These are phyloP conservation scores for Penicillium longicatenatum DNA, from an alignment of 495 filamentous ascomycete species.

Conservation along the genomic window DNA sequence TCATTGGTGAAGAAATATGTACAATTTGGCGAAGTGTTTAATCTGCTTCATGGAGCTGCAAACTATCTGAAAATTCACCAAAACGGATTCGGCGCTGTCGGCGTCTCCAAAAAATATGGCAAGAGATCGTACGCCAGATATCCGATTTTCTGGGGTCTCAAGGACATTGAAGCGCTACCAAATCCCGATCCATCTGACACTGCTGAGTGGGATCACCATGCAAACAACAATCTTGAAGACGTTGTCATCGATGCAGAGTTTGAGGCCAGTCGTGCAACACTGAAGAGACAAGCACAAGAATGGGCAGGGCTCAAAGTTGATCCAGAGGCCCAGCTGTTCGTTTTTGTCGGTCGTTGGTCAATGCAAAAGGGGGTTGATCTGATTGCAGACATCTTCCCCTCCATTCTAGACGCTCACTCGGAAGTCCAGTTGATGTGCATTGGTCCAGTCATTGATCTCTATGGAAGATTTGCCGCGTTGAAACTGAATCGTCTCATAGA, in stretches of 20 bases:
- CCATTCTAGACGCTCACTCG: constrained; percentile 64
- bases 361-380: constrained; percentile 79
- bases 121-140: constrained; percentile 74
- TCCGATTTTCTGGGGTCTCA: constrained; percentile 76
- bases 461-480: constrained; percentile 76
- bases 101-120: constrained; percentile 74
- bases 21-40: constrained; percentile 69
- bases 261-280: constrained; percentile 58
- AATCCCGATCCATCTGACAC: constrained; percentile 78
- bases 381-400: constrained; percentile 79
- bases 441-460: constrained; percentile 76
- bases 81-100: constrained; percentile 73
- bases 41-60: constrained; percentile 71
- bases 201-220: constrained; percentile 59
- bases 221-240: constrained; percentile 51
- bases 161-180: constrained; percentile 68
- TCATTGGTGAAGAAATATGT: constrained; percentile 44
- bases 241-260: constrained; percentile 59
- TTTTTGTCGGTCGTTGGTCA: constrained; percentile 79
- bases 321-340: constrained; percentile 70
- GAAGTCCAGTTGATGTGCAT: constrained; percentile 72
- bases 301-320: constrained; percentile 73
- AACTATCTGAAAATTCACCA: constrained; percentile 76
- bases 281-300: constrained; percentile 71
- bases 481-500: constrained; percentile 74